These are phyloP conservation scores for Boletus rubropictus DNA, from an alignment of 768 basidiomycete genomes.

Conservation along the genomic window DNA sequence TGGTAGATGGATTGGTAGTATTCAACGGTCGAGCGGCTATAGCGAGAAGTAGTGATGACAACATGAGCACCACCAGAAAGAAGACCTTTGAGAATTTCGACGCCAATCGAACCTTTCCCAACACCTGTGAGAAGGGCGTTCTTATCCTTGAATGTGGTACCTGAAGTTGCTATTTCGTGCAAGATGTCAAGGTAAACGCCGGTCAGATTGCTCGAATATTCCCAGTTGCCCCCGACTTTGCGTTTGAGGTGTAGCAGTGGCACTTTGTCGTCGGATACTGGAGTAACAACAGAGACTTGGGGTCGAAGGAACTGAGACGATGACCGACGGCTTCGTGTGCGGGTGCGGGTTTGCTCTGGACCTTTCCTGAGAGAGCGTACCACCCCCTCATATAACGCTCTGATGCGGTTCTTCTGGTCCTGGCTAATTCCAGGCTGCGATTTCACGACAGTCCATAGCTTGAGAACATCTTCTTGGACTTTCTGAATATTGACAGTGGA, in stretches of 20 bases:
- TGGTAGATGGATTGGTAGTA: slow-evolving; percentile 99
- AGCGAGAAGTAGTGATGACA: slow-evolving; percentile 96
- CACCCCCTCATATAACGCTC: slow-evolving; percentile 92
- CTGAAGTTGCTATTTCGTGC: slow-evolving; percentile 97
- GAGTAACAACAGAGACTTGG: slow-evolving; percentile 61
- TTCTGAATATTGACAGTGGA: slow-evolving; percentile 91
- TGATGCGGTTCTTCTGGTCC: slow-evolving; percentile 94
- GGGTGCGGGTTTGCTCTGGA: slow-evolving; percentile 55
- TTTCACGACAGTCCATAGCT: slow-evolving; percentile 96
- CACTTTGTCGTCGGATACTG: slow-evolving; percentile 80
- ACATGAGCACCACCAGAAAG: slow-evolving; percentile 95
- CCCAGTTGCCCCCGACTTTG: slow-evolving; percentile 92
- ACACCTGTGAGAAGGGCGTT: slow-evolving; percentile 97
- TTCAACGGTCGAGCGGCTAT: slow-evolving; percentile 91
- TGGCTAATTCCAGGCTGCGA: slow-evolving; percentile 95
- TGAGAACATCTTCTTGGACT: slow-evolving; percentile 94
- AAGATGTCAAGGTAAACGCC: slow-evolving; percentile 94
- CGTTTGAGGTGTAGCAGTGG: slow-evolving; percentile 95
- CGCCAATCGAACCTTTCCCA: slow-evolving; percentile 95
- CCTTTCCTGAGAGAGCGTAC: slow-evolving; percentile 85
- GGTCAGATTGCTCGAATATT: slow-evolving; percentile 96
- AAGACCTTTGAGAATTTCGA: slow-evolving; percentile 95
- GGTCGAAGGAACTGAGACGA: slow-evolving; percentile 98
- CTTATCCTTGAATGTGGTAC: slow-evolving; percentile 98
- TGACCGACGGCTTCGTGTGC: slow-evolving; percentile 72